Evolutionary conservation across 164 flowering plant species (phyloP), one percentile per base, ranked within the genome.

Genomic region (Aristolochia californica): DNA sequence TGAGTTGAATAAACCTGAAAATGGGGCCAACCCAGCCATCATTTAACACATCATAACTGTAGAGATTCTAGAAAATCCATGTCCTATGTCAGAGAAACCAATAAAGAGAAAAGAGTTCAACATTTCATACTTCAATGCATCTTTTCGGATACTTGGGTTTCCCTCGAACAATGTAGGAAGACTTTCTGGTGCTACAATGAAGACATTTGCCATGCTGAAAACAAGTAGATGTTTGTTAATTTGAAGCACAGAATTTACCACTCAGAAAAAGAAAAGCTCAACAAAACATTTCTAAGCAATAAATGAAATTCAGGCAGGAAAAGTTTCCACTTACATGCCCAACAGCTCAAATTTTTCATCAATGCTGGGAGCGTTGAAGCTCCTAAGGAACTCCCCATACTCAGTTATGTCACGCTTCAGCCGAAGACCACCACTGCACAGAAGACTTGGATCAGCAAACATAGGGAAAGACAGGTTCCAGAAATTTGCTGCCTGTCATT

Each of bases 141-240:
- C 96, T 77, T 86, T 90, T 43, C 93, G 69, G 34, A 94, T 90
- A 62, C 89, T 86, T 54, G 99, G 96, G 13, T 87, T 83, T 49
- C 97, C 96, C 80, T 94, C 97, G 53, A 87, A 87, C 74, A 94
- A 71, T 15, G 84, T 77, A 43, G 93, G 73, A 45, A 94, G 85
- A 64, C 99, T 90, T 65, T 94, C 99, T 44, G 99, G 97, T 60
- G 99, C 97, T 58, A 94, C 99, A 47, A 90, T 84, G 56, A 94
- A 90, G 74, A 85, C 96, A 78, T 90, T 94, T 70, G 99, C 99
- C 90, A 94, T 66, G 69, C 99, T 94, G 83, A 51, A 76, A 26
- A 44, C 0, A 58, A 13, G 65, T 43, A 45, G 22, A 22, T 8
- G 15, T 48, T 24, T 43, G 17, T 28, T 0, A 48, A 16, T 45